A percentile compares a stretch with the other conserved stretches of the same genome.
Evolutionary conservation across 2,329 filamentous ascomycete species (phyloP).

Genomic region (Dactylellina parvicollis): DNA sequence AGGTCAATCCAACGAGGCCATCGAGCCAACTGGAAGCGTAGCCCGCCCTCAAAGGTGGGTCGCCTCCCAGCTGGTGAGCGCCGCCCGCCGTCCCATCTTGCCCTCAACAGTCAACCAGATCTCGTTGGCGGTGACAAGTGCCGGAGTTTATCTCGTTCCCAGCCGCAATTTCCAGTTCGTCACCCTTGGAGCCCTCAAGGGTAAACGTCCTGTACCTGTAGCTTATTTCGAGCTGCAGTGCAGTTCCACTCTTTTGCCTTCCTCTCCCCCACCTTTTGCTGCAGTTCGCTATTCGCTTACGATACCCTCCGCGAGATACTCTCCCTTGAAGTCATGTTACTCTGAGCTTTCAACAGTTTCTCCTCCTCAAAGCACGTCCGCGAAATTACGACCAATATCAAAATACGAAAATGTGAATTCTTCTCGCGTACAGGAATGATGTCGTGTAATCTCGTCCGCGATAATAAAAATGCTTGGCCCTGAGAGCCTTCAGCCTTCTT

Average conservation of each 20-base stretch:
- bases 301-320: no score
- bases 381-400: not conserved
- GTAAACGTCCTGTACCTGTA: constrained; percentile 27
- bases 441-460: constrained; percentile 23
- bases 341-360: no score
- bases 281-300: constrained; percentile 21
- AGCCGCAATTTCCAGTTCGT: constrained; percentile 43
- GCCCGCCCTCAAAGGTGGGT: constrained; percentile 24
- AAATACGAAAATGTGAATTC: no score
- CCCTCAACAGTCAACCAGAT: constrained; percentile 31
- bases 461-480: constrained; percentile 42
- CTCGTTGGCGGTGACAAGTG: constrained; percentile 5
- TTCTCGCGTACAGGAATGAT: not conserved
- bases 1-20: constrained; percentile 16
- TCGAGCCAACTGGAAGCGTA: constrained; percentile 37
- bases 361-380: no score
- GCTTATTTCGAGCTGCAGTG: constrained; percentile 44
- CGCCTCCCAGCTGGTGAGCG: constrained; percentile 40
- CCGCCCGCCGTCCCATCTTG: constrained; percentile 46
- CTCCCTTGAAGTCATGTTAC: no score
- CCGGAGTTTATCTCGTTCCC: constrained; percentile 44
- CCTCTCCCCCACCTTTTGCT: constrained; percentile 27
- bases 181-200: constrained; percentile 7
- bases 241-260: no score
- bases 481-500: not conserved